Percentiles rank a stretch among this genome's conserved stretches.
These are phyloP conservation scores for Schwanniomyces pseudopolymorphus DNA, from an alignment of 805 yeast genomes.

Conservation along the genomic window DNA sequence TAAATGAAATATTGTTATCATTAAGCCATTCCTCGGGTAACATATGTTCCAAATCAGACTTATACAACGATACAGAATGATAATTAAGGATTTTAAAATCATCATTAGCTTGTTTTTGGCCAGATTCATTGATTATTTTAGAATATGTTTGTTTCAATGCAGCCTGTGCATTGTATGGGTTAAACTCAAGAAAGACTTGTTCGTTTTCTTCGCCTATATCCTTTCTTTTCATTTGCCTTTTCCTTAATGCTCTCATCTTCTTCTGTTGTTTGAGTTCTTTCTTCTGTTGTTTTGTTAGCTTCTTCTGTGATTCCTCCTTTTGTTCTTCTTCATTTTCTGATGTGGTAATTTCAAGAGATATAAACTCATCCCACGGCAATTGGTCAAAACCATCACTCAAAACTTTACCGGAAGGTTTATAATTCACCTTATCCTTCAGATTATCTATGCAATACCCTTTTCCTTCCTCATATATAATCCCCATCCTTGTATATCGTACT, in stretches of 20 bases:
- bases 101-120: conserved; percentile 10
- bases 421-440: background rate
- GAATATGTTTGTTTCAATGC: conserved; percentile 19
- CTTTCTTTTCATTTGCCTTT: conserved; percentile 14
- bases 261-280: conserved; percentile 20
- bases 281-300: conserved; percentile 17
- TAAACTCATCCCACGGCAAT: conserved; percentile 16
- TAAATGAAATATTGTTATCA: conserved; percentile 64
- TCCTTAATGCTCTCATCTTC: conserved; percentile 19
- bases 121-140: conserved; percentile 10
- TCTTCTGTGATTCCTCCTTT: conserved; percentile 7
- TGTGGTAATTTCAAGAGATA: conserved; percentile 3
- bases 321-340: conserved; percentile 4
- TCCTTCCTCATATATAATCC: conserved; percentile 10
- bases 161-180: conserved; percentile 13
- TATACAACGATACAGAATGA: conserved; percentile 57
- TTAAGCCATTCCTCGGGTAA: conserved; percentile 71
- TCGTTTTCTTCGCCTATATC: conserved; percentile 6
- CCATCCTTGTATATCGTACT: background rate
- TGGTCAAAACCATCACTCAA: conserved; percentile 42
- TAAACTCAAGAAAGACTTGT: conserved; percentile 3
- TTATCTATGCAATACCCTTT: conserved; percentile 13
- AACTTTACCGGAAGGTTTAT: background rate
- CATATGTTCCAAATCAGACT: conserved; percentile 57
- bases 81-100: conserved; percentile 44